phyloP scores from a whole-genome alignment of 768 basidiomycete species.

The Amanita subjunquillea region DNA sequence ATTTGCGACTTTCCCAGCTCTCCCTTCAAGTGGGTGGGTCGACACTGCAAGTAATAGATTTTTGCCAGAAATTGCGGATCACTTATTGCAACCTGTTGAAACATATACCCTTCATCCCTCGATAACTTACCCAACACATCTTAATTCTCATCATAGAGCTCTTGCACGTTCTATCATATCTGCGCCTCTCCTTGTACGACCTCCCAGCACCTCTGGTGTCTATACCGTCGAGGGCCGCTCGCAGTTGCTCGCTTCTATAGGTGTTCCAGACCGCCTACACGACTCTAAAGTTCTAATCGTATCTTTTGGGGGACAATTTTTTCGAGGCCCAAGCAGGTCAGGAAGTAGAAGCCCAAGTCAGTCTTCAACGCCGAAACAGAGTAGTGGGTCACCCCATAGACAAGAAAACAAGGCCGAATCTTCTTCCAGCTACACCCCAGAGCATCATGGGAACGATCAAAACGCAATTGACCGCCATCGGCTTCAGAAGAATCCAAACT shows the following conservation, averaged over 20 bases:
- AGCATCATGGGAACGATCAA: neutral
- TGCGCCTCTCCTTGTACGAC: conserved; percentile 65
- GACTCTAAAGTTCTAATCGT: conserved; percentile 60
- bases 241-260: conserved; percentile 43
- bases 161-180: conserved; percentile 28
- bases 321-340: conserved; percentile 40
- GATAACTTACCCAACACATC: conserved; percentile 23
- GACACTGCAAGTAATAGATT: conserved; percentile 37
- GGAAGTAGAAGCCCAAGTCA: conserved; percentile 25
- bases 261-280: conserved; percentile 43
- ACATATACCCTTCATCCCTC: conserved; percentile 27
- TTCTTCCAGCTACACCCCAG: neutral
- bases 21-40: conserved; percentile 62
- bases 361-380: conserved; percentile 14
- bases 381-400: neutral
- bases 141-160: conserved; percentile 11
- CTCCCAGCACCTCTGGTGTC: conserved; percentile 30
- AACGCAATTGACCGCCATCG: neutral
- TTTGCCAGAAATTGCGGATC: conserved; percentile 29
- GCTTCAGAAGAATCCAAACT: neutral
- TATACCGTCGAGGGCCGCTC: conserved; percentile 47
- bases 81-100: conserved; percentile 24
- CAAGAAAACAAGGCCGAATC: neutral
- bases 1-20: conserved; percentile 37
- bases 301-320: conserved; percentile 73